Evolutionary conservation across 306 rosid species (phyloP), one percentile per base, ranked within the genome.

Genomic region (Sophora flavescens): DNA sequence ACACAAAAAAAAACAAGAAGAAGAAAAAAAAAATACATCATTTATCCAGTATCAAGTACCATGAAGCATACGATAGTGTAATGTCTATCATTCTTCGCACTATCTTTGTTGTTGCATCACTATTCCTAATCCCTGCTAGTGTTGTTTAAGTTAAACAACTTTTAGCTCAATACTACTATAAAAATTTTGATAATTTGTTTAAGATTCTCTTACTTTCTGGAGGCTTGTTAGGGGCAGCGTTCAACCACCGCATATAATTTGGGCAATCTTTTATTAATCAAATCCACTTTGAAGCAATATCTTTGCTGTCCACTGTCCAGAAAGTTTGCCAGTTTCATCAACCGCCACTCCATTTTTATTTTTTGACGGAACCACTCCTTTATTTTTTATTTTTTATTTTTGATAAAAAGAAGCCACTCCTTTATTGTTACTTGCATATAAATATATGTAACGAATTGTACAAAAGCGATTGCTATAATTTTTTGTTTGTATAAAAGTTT

Each of bases 251-350:
- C 67, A 52, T 26, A 50, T 38, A 4, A 16, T 54, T 5, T 38
- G 63, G 13, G 53, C 30, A 18, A 18, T 15, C 22, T 30, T 59
- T 14, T 45, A 3, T 47, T 62, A 59, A 76, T 6, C 45, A 74
- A 72, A 45, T 59, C 47, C 47, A 35, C 36, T 36, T 68, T 6
- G 13, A 36, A 78, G 57, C 39, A 60, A 35, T 7, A 79, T 70
- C 26, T 74, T 57, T 3, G 65, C 84, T 76, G 78, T 81, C 83
- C 72, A 76, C 84, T 76, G 78, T 81, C 83, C 72, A 76, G 72
- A 68, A 84, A 74, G 72, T 62, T 33, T 42, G 45, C 66, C 63
- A 8, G 30, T 58, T 81, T 30, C 69, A 63, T 64, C 79, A 81
- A 80, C 74, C 32, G 65, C 65, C 41, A 59, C 77, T 42, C 42